These are phyloP conservation scores for Diaporthe longicolla DNA, from an alignment of 2,329 filamentous ascomycete species.

Conservation along the genomic window DNA sequence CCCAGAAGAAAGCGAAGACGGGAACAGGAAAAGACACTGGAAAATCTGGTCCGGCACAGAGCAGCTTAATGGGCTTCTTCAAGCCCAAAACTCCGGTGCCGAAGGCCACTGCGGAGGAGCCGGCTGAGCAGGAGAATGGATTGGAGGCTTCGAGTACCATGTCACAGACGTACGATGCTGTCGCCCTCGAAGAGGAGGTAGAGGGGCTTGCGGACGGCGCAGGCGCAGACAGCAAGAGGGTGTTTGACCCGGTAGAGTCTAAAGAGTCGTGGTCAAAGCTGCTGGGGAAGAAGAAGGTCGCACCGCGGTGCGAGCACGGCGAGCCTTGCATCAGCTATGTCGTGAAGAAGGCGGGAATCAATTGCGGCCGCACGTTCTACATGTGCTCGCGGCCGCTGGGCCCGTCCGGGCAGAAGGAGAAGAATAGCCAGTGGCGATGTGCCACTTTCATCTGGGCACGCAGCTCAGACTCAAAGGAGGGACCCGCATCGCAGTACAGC, in stretches of 20 bases:
- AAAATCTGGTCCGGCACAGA: slow-evolving; percentile 55
- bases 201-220: neutral
- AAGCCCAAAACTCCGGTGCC: slow-evolving; percentile 64
- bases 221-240: slow-evolving; percentile 51
- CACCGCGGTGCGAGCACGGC: slow-evolving; percentile 87
- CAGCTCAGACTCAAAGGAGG: slow-evolving; percentile 38
- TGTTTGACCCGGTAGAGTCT: slow-evolving; percentile 77
- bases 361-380: slow-evolving; percentile 78
- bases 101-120: slow-evolving; percentile 4
- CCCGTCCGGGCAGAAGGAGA: slow-evolving; percentile 87
- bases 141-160: neutral
- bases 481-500: neutral
- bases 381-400: slow-evolving; percentile 81
- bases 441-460: slow-evolving; percentile 79
- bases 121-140: neutral
- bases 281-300: slow-evolving; percentile 76
- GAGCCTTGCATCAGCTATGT: slow-evolving; percentile 87
- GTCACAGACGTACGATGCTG: slow-evolving; percentile 5
- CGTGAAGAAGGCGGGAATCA: slow-evolving; percentile 91
- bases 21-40: slow-evolving; percentile 35
- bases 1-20: slow-evolving; percentile 65
- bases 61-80: slow-evolving; percentile 85
- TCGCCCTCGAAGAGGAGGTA: neutral
- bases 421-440: slow-evolving; percentile 88
- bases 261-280: slow-evolving; percentile 91